These are phyloP conservation scores for Limnomonas spitsbergensis DNA, from an alignment of 139 green algal species.

Conservation along the genomic window DNA sequence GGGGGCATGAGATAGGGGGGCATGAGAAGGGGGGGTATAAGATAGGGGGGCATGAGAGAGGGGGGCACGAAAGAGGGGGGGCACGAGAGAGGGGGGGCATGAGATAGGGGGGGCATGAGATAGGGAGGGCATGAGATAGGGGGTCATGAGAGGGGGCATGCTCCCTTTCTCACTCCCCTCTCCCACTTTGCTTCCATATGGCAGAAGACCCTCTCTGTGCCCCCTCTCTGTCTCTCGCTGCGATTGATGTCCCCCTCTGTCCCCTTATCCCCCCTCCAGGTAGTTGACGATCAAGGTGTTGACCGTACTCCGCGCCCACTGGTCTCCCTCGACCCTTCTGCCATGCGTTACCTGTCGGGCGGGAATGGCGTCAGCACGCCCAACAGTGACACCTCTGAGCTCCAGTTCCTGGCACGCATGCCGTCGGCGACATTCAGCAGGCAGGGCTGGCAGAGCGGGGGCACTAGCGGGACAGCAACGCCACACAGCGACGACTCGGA, in stretches of 20 bases:
- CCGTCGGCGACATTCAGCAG: constrained; percentile 38
- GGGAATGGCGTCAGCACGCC: constrained; percentile 28
- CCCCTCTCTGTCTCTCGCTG: not conserved
- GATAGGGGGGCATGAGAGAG: too few species aligned
- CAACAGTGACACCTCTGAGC: constrained; percentile 40
- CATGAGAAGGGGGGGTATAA: too few species aligned
- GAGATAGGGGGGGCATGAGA: too few species aligned
- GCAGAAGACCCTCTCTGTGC: not conserved
- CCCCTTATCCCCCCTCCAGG: constrained; percentile 14
- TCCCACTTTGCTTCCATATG: not conserved
- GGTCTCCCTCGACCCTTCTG: constrained; percentile 31
- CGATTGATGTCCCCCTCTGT: not conserved
- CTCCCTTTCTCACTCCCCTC: not conserved
- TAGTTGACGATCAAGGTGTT: constrained; percentile 53
- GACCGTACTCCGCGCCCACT: constrained; percentile 71
- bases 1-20: too few species aligned
- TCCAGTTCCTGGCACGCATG: constrained; percentile 50
- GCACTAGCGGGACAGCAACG: constrained; percentile 27
- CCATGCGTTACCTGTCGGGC: constrained; percentile 18
- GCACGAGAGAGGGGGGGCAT: too few species aligned
- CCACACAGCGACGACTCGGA: constrained; percentile 26
- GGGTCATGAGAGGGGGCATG: too few species aligned
- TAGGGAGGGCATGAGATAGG: too few species aligned
- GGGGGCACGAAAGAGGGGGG: too few species aligned
- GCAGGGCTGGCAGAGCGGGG: constrained; percentile 24